Percentiles rank a stretch among this genome's conserved stretches.
phyloP scores from a whole-genome alignment of 73 alveolate genomes.

The Paramecium primaurelia region DNA sequence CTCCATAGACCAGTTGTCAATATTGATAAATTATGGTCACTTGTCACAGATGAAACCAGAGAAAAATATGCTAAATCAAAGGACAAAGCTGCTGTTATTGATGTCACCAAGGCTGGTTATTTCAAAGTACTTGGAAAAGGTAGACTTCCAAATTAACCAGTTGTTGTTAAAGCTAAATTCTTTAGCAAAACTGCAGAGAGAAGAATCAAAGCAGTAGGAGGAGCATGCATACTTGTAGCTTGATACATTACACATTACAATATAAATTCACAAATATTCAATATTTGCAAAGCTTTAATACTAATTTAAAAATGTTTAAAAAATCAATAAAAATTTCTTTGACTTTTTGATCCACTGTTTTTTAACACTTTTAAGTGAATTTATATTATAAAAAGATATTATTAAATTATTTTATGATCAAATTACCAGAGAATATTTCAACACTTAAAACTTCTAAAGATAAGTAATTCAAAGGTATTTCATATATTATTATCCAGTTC shows the following conservation, averaged over 20 bases:
- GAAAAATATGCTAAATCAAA: conserved; percentile 79
- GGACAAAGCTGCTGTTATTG: conserved; percentile 91
- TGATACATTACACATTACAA: conserved; percentile 60
- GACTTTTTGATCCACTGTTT: background rate
- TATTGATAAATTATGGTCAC: conserved; percentile 89
- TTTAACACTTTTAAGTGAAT: background rate
- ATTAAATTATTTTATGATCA: background rate
- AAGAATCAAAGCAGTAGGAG: conserved; percentile 98
- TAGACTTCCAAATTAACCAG: conserved; percentile 88
- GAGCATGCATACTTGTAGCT: conserved; percentile 95
- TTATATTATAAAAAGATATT: background rate
- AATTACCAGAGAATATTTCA: background rate
- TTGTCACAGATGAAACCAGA: conserved; percentile 94
- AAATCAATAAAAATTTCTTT: background rate
- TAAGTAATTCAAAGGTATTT: background rate
- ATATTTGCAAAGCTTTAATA: background rate
- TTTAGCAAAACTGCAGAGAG: conserved; percentile 95
- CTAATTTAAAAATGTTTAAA: background rate
- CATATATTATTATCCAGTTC: background rate
- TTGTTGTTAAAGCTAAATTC: conserved; percentile 92
- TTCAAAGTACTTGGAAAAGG: conserved; percentile 97
- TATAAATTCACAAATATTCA: background rate
- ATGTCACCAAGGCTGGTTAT: conserved; percentile 96
- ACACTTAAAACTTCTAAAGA: background rate
- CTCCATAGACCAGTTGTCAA: conserved; percentile 87